A percentile compares a stretch with the other conserved stretches of the same genome.
Evolutionary conservation across 345 rosid species (phyloP).

Genomic region (Eucalyptus pauciflora): DNA sequence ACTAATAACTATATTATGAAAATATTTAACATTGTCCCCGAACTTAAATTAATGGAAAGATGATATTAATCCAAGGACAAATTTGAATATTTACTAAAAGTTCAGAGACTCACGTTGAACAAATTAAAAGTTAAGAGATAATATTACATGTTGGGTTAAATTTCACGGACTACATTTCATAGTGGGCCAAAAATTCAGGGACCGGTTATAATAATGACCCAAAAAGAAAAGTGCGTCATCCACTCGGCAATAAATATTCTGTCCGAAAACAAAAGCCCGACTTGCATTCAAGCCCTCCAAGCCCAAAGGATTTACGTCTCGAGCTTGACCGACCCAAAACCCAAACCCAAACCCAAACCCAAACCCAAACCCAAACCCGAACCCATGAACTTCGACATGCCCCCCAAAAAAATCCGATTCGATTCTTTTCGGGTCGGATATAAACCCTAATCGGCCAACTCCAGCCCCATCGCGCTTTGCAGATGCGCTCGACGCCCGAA

Average conservation of each 20-base stretch:
- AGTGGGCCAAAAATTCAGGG: neutral
- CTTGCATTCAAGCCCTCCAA: neutral
- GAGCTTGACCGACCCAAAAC: neutral
- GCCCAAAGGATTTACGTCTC: neutral
- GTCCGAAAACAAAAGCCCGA: neutral
- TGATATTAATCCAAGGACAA: too few species aligned
- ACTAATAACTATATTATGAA: neutral
- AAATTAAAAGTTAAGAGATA: neutral
- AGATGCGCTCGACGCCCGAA: neutral
- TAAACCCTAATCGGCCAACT: neutral
- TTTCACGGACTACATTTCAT: accelerated
- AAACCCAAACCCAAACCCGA: neutral
- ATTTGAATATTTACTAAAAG: too few species aligned
- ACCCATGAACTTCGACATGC: neutral
- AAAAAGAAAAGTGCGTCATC: neutral
- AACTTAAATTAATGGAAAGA: too few species aligned
- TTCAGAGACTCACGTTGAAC: accelerated
- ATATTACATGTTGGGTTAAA: neutral
- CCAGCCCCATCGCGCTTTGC: neutral
- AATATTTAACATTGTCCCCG: too few species aligned
- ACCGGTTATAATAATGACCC: neutral
- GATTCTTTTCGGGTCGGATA: neutral
- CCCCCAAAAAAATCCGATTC: neutral
- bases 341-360: neutral
- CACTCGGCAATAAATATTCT: neutral